phyloP scores from a whole-genome alignment of 2,329 filamentous ascomycete genomes.

The Tolypocladium pustulatum region DNA sequence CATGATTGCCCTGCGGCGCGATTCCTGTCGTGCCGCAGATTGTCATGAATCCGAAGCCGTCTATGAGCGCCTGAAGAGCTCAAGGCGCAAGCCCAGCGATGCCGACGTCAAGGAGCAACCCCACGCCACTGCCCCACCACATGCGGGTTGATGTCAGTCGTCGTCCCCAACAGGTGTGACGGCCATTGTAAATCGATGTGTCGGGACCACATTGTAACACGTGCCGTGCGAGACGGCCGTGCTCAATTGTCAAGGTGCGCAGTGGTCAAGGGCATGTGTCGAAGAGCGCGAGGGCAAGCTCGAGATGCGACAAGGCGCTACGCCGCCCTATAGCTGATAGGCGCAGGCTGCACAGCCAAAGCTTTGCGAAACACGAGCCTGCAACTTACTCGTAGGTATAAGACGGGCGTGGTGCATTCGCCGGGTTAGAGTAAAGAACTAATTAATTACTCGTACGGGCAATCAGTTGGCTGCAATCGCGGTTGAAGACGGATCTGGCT shows the following conservation, averaged over 20 bases:
- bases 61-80: background rate
- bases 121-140: background rate
- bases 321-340: background rate
- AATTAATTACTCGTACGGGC: no score
- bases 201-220: no score
- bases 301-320: background rate
- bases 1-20: slow-evolving; percentile 37
- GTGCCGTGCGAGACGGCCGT: no score
- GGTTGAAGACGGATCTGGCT: background rate
- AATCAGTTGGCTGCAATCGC: background rate
- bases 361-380: no score
- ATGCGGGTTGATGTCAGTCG: background rate
- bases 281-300: background rate
- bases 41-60: background rate
- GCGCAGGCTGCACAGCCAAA: background rate
- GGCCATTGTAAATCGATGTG: background rate
- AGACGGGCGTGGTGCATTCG: no score
- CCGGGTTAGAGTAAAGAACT: no score
- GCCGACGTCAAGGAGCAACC: background rate
- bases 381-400: no score
- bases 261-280: background rate
- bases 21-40: background rate
- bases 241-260: background rate
- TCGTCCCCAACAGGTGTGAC: background rate
- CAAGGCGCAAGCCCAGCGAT: background rate